Base-by-base conservation (phyloP, 2,329 filamentous ascomycete genomes). In the Graphilbum sp. region DNA sequence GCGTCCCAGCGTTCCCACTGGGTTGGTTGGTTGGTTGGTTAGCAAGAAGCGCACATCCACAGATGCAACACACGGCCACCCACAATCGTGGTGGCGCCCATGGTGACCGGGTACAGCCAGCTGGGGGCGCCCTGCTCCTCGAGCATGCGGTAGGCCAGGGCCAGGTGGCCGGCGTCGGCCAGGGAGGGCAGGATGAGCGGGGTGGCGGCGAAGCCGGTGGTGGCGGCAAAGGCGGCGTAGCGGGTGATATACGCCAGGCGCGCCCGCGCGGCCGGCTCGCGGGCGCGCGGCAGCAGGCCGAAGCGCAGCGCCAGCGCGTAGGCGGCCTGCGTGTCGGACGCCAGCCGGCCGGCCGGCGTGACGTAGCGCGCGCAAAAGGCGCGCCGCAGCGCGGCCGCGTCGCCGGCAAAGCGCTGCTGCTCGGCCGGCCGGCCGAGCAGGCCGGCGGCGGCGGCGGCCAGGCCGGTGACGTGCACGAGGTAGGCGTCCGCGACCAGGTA, bases 1-100 rank as follows among this genome's bases (percentile, higher is more conserved):
- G 50, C 52, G 39, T 62, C 56, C 58, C 58, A 61, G 11, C 59
- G 52, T 47, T 62, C 59, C 58, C 58, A 62, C 11, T n/a, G n/a
- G n/a, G n/a, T n/a, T n/a, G n/a, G n/a, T n/a, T n/a, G n/a, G n/a
- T n/a, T n/a, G n/a, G n/a, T n/a, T n/a, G n/a, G n/a, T n/a, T n/a
- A n/a, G n/a, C n/a, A n/a, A n/a, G n/a, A n/a, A n/a, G n/a, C n/a
- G n/a, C n/a, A n/a, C n/a, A n/a, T n/a, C n/a, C n/a, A n/a, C n/a
- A n/a, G n/a, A n/a, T n/a, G n/a, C n/a, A n/a, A n/a, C n/a, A n/a
- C n/a, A n/a, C n/a, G n/a, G n/a, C n/a, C n/a, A n/a, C n/a, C n/a
- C n/a, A n/a, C n/a, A n/a, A 55, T 50, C 1, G 56, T 60, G 2
- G 58, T 61, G 5, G 52, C 56, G 15, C 53, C 54, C 55, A 58